Conservation (phyloP, 2,329 filamentous ascomycete genomes). For the Aureobasidium sp. region DNA sequence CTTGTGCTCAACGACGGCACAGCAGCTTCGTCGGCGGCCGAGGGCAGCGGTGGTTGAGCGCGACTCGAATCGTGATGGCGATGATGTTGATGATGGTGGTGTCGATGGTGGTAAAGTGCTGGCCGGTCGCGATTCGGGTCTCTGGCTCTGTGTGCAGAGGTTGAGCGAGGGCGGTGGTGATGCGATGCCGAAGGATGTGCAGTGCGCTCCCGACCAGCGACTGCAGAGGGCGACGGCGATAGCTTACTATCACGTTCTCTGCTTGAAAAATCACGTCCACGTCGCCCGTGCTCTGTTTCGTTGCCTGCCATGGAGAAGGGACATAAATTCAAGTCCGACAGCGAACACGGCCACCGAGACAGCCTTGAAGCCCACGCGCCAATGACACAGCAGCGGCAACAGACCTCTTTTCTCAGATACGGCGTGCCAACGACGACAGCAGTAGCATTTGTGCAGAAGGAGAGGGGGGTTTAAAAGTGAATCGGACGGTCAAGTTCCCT, state of each 20-base stretch:
- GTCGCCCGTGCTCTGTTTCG: slow-evolving; percentile 14
- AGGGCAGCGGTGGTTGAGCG: neutral
- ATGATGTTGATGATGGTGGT: slow-evolving; percentile 9
- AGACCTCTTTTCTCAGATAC: slow-evolving; percentile 13
- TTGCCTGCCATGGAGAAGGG: slow-evolving; percentile 15
- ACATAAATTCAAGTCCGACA: slow-evolving; percentile 14
- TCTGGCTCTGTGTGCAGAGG: slow-evolving; percentile 6
- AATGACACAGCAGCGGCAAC: slow-evolving; percentile 4
- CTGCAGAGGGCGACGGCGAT: slow-evolving; percentile 12
- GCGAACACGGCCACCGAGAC: slow-evolving; percentile 11
- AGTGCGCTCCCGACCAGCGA: slow-evolving; percentile 5
- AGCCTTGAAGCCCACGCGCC: slow-evolving; percentile 15
- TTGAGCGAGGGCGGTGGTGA: slow-evolving; percentile 15
- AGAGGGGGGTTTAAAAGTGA: neutral
- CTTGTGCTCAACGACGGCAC: slow-evolving; percentile 1
- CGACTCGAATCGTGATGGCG: slow-evolving; percentile 5
- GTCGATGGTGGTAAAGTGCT: slow-evolving; percentile 1
- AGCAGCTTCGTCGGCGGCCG: slow-evolving; percentile 3
- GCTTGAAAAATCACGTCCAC: slow-evolving; percentile 16
- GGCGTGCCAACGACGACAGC: neutral
- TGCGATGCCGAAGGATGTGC: slow-evolving; percentile 9
- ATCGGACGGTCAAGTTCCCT: slow-evolving; percentile 9
- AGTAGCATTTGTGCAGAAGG: slow-evolving; percentile 12
- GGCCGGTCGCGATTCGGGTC: slow-evolving; percentile 1
- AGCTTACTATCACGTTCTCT: slow-evolving; percentile 12